Evolutionary conservation across 2,329 filamentous ascomycete genomes (phyloP).

Genomic region (Blumeria graminis): DNA sequence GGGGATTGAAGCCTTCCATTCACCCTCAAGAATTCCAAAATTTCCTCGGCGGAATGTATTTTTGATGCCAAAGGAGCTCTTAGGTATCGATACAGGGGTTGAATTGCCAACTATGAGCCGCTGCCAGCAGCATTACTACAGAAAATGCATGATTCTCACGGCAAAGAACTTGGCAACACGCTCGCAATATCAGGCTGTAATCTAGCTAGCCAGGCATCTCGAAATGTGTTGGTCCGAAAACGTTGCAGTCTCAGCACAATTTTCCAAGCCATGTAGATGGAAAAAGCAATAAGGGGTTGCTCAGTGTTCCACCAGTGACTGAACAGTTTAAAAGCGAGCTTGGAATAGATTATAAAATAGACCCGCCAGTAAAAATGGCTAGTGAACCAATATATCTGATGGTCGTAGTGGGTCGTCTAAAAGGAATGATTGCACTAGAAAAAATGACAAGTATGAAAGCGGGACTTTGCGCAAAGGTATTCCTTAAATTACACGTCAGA

Average conservation of each 20-base stretch:
- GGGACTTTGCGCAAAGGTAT: neutral
- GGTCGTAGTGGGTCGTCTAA: neutral
- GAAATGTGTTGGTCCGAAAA: neutral
- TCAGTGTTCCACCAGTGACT: neutral
- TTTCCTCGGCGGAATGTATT: too few relatives aligned
- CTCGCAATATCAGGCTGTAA: neutral
- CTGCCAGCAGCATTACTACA: too few relatives aligned
- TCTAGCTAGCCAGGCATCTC: neutral
- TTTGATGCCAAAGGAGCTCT: too few relatives aligned
- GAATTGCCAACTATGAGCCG: too few relatives aligned
- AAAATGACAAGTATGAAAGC: neutral
- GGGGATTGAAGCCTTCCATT: too few relatives aligned
- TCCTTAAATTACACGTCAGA: neutral
- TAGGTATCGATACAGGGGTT: too few relatives aligned
- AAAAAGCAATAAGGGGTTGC: neutral
- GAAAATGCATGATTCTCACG: too few relatives aligned
- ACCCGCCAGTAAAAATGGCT: neutral
- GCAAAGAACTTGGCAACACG: neutral
- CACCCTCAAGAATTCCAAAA: too few relatives aligned
- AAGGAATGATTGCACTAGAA: neutral
- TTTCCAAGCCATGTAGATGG: neutral
- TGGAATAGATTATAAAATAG: neutral
- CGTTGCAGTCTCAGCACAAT: too few relatives aligned
- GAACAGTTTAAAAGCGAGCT: neutral
- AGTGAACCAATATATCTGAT: neutral